Evolutionary conservation across 2,329 filamentous ascomycete genomes (phyloP), one percentile per base, ranked within the genome.

Genomic region (Orbilia quercus): DNA sequence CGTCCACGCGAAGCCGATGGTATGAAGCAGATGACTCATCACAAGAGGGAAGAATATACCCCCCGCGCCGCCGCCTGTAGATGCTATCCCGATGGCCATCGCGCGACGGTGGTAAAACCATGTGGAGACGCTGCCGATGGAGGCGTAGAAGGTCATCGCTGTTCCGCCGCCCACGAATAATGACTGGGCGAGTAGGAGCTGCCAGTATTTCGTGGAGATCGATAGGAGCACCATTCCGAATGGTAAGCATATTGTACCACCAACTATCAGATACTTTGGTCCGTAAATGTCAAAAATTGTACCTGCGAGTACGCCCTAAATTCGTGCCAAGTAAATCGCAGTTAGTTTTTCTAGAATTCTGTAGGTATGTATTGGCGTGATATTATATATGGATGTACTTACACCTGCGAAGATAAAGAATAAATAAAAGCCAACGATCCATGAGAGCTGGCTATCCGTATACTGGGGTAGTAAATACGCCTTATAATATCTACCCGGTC

Each of bases 31-130:
- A 11, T 48, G 59, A 40, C 69, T 73, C 54, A 73, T 65, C 4
- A 73, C 54, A 1, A 73, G 31, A 7, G 69, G 69, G 40, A 73
- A 73, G 54, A 73, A 73, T 5, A 73, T 73, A 7, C 69, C 69
- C 9, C 69, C 69, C 2, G 55, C 69, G 14, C 69, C 69, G 6
- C 69, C 69, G 18, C 69, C 69, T 1, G 69, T 73, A 2, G 69
- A 73, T 2, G 69, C 69, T 7, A 73, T 66, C 11, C 67, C 67
- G 22, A 73, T 73, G 14, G 67, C 67, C 67, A 73, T 73, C 22
- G 67, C 67, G 7, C 67, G 67, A n/a, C 59, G 59, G 45, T 73
- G 60, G 23, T 73, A 73, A 47, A 73, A 73, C 67, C 67, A 73
- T 23, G 67, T 73, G 20, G 67, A 59, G 16, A 73, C 60, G 47